Conservation (phyloP, 148 eudicot species). For the Rhododendron ovatum region DNA sequence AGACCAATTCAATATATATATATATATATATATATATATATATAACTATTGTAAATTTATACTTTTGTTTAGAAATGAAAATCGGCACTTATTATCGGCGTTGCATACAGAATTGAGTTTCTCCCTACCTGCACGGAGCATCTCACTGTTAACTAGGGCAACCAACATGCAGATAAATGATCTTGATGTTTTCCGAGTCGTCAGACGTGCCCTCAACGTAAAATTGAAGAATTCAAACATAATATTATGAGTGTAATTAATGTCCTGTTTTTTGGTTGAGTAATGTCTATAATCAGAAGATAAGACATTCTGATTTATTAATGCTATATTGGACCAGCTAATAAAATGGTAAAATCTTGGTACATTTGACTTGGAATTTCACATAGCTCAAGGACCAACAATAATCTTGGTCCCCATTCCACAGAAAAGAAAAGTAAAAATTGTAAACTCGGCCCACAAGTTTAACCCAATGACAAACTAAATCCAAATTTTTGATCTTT, state of each 20-base stretch:
- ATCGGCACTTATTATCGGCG: no score
- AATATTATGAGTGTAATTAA: neutral
- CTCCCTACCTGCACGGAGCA: no score
- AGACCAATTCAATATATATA: neutral
- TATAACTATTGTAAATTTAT: no score
- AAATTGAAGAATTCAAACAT: neutral
- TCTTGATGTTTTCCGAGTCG: neutral
- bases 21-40: no score
- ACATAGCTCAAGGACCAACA: neutral
- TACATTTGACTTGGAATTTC: neutral
- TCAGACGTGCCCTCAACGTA: neutral
- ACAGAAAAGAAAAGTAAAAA: neutral
- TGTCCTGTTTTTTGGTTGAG: no score
- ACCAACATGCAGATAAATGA: no score
- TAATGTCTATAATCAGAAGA: neutral
- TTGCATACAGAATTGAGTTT: no score
- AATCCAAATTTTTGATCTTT: neutral
- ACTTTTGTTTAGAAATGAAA: no score
- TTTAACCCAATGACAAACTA: neutral
- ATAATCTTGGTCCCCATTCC: neutral
- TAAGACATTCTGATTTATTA: neutral
- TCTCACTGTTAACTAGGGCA: no score
- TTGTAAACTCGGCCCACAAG: neutral
- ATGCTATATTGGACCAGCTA: neutral
- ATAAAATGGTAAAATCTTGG: neutral